Evolutionary conservation across 805 yeast genomes (phyloP), one percentile per base, ranked within the genome.

Genomic region (Ogataea thermomethanolica): DNA sequence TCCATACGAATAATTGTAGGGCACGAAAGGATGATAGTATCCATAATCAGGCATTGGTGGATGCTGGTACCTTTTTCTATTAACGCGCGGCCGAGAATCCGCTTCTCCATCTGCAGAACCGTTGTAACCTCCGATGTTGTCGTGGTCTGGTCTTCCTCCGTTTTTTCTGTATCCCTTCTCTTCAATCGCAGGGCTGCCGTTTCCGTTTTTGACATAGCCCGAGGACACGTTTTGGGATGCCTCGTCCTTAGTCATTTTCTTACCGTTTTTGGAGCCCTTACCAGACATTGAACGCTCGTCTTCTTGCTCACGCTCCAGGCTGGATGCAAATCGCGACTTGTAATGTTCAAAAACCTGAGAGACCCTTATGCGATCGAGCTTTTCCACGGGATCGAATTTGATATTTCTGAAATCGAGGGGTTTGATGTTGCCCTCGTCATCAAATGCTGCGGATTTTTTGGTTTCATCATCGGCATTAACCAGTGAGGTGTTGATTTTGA

Each of bases 401-500:
- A 61, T 41, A 33, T 49, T 51, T 35, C 58, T 50, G 35, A 55
- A 58, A 34, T 58, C 58, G 13, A 61, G 50, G 8, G 66, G 65
- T 41, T 55, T 53, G 29, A 60, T 56, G 36, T 59, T 62, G 15
- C 65, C 64, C 8, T 56, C 56, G 20, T 54, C 53, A 35, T 61
- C 64, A 33, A 61, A 55, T 12, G 49, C 53, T 1, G 66, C 66
- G 23, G 47, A 46, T 29, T 45, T 53, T 33, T 61, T 62, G 8
- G 55, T 51, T 22, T 55, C 56, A 33, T 62, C 64, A 38, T 61
- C 63, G 2, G 64, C 65, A 43, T 65, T 65, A 22, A 64, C 56
- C 33, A 60, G 48, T 12, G 65, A 58, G 0, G 69, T 65, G 36
- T 65, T 65, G 38, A 60, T 63, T 35, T 65, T 65, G 42, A 58